Conservation (phyloP, 2,329 filamentous ascomycete genomes). For the Teratosphaeriaceae sp. region DNA sequence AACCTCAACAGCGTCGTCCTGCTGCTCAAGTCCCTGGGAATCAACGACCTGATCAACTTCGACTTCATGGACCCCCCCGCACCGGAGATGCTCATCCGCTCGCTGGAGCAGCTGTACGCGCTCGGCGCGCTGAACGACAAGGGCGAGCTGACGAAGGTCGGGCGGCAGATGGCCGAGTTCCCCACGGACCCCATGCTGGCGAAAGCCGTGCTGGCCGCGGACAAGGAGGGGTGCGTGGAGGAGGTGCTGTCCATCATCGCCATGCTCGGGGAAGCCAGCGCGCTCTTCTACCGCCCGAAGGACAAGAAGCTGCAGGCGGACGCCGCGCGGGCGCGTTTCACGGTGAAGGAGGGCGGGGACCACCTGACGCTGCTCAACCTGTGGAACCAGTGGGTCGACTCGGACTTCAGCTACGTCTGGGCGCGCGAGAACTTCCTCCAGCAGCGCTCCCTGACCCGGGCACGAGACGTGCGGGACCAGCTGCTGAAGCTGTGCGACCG, state of each 20-base stretch:
- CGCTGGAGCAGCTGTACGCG: slow-evolving; percentile 85
- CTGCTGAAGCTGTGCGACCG: slow-evolving; percentile 87
- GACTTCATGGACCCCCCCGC: slow-evolving; percentile 95
- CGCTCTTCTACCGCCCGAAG: slow-evolving; percentile 90
- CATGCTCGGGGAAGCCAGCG: slow-evolving; percentile 82
- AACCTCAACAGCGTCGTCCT: slow-evolving; percentile 81
- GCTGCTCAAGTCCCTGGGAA: slow-evolving; percentile 80
- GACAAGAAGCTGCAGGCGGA: slow-evolving; percentile 97
- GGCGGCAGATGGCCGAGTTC: slow-evolving; percentile 92
- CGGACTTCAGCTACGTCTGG: slow-evolving; percentile 83
- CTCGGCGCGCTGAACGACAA: slow-evolving; percentile 82
- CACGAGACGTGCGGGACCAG: slow-evolving; percentile 87
- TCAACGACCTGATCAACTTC: slow-evolving; percentile 88
- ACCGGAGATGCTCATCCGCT: slow-evolving; percentile 79
- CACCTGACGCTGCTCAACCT: slow-evolving; percentile 84
- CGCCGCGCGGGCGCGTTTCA: slow-evolving; percentile 81
- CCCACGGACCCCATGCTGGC: slow-evolving; percentile 88
- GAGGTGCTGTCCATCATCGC: slow-evolving; percentile 91
- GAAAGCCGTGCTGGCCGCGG: slow-evolving; percentile 79
- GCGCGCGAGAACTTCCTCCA: slow-evolving; percentile 89
- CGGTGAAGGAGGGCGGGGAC: slow-evolving; percentile 83
- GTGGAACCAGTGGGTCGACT: slow-evolving; percentile 93
- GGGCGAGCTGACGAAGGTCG: slow-evolving; percentile 83
- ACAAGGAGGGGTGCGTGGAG: slow-evolving; percentile 86
- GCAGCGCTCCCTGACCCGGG: slow-evolving; percentile 79